phyloP scores from a whole-genome alignment of 495 filamentous ascomycete genomes.

The Hypoxylon cercidicola region DNA sequence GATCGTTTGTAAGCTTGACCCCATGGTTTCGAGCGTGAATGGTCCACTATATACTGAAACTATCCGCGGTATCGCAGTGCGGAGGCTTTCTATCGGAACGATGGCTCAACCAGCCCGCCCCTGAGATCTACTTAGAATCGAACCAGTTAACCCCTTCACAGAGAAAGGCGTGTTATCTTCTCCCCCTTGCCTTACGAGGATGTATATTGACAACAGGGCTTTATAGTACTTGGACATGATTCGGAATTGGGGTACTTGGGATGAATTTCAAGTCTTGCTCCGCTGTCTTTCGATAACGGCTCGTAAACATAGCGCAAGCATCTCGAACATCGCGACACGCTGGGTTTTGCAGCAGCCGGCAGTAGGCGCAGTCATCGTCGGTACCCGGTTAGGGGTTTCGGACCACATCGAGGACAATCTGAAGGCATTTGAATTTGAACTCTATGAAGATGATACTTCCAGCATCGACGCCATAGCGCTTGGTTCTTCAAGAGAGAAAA shows the following conservation, averaged over 20 bases:
- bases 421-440: slow-evolving; percentile 45
- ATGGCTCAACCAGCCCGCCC: slow-evolving; percentile 50
- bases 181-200: not conserved
- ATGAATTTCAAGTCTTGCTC: slow-evolving; percentile 49
- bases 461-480: slow-evolving; percentile 43
- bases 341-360: slow-evolving; percentile 55
- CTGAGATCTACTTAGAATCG: slow-evolving; percentile 49
- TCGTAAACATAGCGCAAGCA: slow-evolving; percentile 45
- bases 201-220: not conserved
- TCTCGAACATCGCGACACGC: slow-evolving; percentile 51
- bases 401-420: slow-evolving; percentile 52
- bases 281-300: slow-evolving; percentile 38
- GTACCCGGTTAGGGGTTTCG: slow-evolving; percentile 51
- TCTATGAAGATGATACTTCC: slow-evolving; percentile 32
- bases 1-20: slow-evolving; percentile 46
- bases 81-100: slow-evolving; percentile 55
- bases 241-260: slow-evolving; percentile 49
- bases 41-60: not conserved
- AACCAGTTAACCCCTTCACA: slow-evolving; percentile 54
- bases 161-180: slow-evolving; percentile 44
- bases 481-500: slow-evolving; percentile 31
- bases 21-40: not conserved
- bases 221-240: slow-evolving; percentile 56
- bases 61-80: slow-evolving; percentile 37
- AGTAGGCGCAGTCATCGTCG: slow-evolving; percentile 56